Base-by-base conservation (phyloP, 2,329 filamentous ascomycete species). In the Penicillium sp. region DNA sequence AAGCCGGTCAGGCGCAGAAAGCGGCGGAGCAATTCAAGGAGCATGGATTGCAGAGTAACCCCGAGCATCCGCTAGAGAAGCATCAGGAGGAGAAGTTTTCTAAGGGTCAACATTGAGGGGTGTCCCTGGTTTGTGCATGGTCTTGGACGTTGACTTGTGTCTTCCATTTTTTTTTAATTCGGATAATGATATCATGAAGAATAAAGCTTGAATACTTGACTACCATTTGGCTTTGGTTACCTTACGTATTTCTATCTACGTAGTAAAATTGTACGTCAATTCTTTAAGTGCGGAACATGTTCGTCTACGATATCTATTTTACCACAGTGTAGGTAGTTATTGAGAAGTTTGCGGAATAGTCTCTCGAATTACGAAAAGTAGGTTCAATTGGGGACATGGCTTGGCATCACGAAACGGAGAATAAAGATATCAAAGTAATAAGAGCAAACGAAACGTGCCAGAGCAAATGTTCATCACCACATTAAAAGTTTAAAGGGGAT, bases 1-100 rank as follows among this genome's bases (percentile, higher is more conserved):
- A 41, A 13, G 40, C 54, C 4, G 52, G 53, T 5, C 48, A 43
- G 9, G 37, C 60, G 7, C 54, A 64, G 31, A 12, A 53, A 3
- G 49, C 64, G 39, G 64, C 67, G 0, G 64, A 69, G 4, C 45
- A 64, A 2, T 58, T 55, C 5, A 62, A 67, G 58, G 40, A 57
- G 4, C 42, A 53, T 6, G 49, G 44, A 11, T 41, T 76, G 47
- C 22, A 54, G 49, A 75, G 72, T 61, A 76, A 76, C 58, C 73
- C 73, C 0, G 66, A 61, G 41, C 72, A 73, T 58, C 58, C 59
- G 25, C 55, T 74, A 25, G 71, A 72, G 50, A 63, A 70, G 41
- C 57, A 65, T 33, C 68, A 70, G 59, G 65, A 60, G 36, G 61
- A 54, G 39, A 75, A 72, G 59, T 69, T 55, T 46, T 25, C 22